A percentile compares a stretch with the other conserved stretches of the same genome.
These are phyloP conservation scores for Colletotrichum spinosum DNA, from an alignment of 2,329 filamentous ascomycete species.

Conservation along the genomic window DNA sequence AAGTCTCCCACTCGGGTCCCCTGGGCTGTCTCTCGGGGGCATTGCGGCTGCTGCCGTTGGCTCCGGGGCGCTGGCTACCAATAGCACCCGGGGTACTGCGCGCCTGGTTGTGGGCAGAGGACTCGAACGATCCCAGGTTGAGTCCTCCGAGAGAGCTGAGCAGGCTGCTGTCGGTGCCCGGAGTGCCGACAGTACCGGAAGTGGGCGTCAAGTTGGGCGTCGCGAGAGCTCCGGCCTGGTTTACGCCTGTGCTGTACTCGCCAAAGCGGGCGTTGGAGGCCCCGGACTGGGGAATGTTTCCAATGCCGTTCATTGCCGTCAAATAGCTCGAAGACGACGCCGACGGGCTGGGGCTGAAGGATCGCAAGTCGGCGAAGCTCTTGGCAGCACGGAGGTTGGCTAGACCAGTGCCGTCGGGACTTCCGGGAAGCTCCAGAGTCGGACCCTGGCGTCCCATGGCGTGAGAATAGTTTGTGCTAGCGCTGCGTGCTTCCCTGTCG, in stretches of 20 bases:
- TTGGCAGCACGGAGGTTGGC: conserved; percentile 90
- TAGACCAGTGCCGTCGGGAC: conserved; percentile 71
- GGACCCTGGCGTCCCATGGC: conserved; percentile 84
- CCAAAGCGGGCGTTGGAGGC: conserved; percentile 54
- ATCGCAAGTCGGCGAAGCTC: conserved; percentile 94
- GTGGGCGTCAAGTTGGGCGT: conserved; percentile 50
- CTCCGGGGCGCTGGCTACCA: conserved; percentile 71
- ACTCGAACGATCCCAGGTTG: conserved; percentile 64
- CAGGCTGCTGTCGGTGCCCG: conserved; percentile 54
- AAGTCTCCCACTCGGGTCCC: conserved; percentile 71
- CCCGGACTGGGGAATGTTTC: conserved; percentile 60
- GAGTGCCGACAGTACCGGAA: conserved; percentile 51
- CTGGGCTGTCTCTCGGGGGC: conserved; percentile 73
- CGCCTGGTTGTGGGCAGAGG: conserved; percentile 49
- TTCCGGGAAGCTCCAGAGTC: conserved; percentile 89
- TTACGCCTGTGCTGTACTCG: conserved; percentile 56
- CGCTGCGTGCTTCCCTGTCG: conserved; percentile 74
- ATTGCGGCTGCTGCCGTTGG: conserved; percentile 56
- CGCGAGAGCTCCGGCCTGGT: conserved; percentile 49
- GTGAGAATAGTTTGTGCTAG: conserved; percentile 75
- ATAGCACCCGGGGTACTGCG: conserved; percentile 70
- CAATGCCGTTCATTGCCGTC: conserved; percentile 66
- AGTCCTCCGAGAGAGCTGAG: conserved; percentile 63
- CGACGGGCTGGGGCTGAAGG: conserved; percentile 93
- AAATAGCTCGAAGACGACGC: conserved; percentile 88